Percentiles rank a stretch among this genome's conserved stretches.
Conservation (phyloP, 2,329 filamentous ascomycete genomes). For the Exophiala spinifera region DNA sequence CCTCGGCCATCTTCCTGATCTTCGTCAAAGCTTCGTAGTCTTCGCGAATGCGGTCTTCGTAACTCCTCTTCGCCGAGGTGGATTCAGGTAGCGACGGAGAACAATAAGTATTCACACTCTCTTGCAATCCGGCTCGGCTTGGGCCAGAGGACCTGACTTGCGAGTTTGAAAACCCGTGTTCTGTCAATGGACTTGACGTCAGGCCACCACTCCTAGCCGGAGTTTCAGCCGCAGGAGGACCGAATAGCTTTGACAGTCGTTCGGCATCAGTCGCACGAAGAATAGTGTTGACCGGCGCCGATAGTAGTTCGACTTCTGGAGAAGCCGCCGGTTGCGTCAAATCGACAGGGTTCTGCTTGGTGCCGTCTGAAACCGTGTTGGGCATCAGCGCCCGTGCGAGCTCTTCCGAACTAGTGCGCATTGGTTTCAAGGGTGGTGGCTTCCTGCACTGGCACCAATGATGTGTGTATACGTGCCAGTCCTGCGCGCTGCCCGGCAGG, state of each 20-base stretch:
- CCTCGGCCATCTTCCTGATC: slow-evolving; percentile 14
- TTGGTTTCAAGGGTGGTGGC: neutral
- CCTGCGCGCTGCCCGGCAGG: slow-evolving; percentile 15
- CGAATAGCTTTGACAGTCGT: slow-evolving; percentile 12
- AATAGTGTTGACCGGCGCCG: slow-evolving; percentile 25
- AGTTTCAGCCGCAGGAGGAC: neutral
- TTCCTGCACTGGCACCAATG: slow-evolving; percentile 16
- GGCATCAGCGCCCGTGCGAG: slow-evolving; percentile 19
- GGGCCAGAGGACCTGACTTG: neutral
- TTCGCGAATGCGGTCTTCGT: slow-evolving; percentile 18
- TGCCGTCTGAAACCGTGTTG: slow-evolving; percentile 14
- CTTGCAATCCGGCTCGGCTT: neutral
- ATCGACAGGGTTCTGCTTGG: slow-evolving; percentile 9
- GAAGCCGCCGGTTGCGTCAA: slow-evolving; percentile 1
- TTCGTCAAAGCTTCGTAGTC: slow-evolving; percentile 16
- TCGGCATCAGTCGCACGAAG: slow-evolving; percentile 17
- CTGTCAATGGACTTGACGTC: neutral
- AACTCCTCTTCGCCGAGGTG: slow-evolving; percentile 3
- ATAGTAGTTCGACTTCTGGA: slow-evolving; percentile 13
- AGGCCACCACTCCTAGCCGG: neutral
- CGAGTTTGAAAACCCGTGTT: neutral
- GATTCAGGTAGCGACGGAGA: neutral
- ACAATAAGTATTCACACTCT: neutral
- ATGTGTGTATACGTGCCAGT: slow-evolving; percentile 14
- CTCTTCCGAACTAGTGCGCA: slow-evolving; percentile 16